phyloP scores from a whole-genome alignment of 345 rosid genomes.

The Eutrema japonicum region DNA sequence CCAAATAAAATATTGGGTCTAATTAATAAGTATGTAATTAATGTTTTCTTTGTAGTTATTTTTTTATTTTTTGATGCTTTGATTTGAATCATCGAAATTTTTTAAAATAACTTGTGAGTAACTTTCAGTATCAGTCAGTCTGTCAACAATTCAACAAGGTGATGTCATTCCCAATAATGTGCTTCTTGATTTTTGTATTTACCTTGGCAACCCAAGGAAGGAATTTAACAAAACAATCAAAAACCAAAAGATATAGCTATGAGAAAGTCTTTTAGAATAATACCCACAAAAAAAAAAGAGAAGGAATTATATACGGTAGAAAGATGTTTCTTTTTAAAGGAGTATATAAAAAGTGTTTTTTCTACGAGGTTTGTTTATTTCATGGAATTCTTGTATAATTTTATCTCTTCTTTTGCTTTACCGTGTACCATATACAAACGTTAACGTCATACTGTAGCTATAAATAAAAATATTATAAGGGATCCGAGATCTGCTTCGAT shows the following conservation, averaged over 20 bases:
- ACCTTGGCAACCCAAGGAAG: background rate
- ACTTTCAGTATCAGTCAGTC: background rate
- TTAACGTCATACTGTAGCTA: too few species aligned
- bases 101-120: background rate
- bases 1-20: background rate
- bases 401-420: too few species aligned
- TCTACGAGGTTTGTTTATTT: constrained; percentile 30
- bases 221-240: background rate
- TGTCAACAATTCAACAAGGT: constrained; percentile 30
- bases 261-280: too few species aligned
- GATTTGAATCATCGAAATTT: background rate
- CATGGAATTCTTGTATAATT: too few species aligned
- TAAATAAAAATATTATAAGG: too few species aligned
- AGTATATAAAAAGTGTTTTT: background rate
- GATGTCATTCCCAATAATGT: constrained; percentile 32
- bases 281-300: too few species aligned
- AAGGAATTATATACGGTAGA: too few species aligned
- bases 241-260: too few species aligned
- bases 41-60: background rate
- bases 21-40: background rate
- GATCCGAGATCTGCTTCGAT: too few species aligned
- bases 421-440: too few species aligned
- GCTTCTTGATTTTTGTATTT: constrained; percentile 15
- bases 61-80: background rate
- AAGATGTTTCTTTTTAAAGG: too few species aligned